These are phyloP conservation scores for Dictyostelium capitatum DNA, from an alignment of 78 protist species.

Conservation along the genomic window DNA sequence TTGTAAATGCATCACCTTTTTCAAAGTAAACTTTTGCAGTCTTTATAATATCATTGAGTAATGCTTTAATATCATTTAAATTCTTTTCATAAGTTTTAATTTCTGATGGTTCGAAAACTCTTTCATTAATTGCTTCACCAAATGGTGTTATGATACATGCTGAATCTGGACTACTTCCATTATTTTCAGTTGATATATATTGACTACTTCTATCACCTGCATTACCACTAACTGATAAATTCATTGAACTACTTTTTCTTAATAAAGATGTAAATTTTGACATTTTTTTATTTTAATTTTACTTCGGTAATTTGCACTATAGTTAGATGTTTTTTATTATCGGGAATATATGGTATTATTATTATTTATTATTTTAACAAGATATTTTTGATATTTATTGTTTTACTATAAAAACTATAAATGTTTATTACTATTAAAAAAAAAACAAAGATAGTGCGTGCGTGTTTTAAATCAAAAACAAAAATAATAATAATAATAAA, in stretches of 20 bases:
- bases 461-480: no score
- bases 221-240: neutral
- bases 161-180: conserved; percentile 50
- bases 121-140: conserved; percentile 38
- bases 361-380: no score
- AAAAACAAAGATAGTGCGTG: no score
- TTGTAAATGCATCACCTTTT: conserved; percentile 22
- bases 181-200: neutral
- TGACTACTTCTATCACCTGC: conserved; percentile 16
- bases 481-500: no score
- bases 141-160: conserved; percentile 24
- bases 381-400: no score
- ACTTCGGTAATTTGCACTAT: no score
- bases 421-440: no score
- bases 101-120: conserved; percentile 31
- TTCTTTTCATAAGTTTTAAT: conserved; percentile 47
- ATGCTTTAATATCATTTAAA: conserved; percentile 31
- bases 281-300: conserved; percentile 8
- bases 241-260: conserved; percentile 49
- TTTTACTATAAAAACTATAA: no score
- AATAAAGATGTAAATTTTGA: conserved; percentile 51
- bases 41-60: conserved; percentile 46
- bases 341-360: no score
- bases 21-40: neutral
- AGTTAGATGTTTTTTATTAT: no score